phyloP scores from a whole-genome alignment of 768 basidiomycete genomes.

The Hypsizygus marmoreus region DNA sequence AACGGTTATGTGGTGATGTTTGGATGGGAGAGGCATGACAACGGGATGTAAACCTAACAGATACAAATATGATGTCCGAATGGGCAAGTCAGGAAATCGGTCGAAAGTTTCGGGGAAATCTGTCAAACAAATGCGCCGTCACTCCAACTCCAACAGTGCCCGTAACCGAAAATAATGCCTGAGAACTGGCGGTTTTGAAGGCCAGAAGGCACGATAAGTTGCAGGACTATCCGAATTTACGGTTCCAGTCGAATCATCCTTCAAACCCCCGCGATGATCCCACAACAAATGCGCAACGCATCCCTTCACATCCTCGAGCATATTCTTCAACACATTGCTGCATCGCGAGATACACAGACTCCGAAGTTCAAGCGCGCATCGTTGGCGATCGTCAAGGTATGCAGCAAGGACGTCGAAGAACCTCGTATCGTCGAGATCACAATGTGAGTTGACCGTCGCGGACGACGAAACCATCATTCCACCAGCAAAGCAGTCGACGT shows the following conservation, averaged over 20 bases:
- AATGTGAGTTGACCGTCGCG: conserved; percentile 32
- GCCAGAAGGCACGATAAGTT: conserved; percentile 30
- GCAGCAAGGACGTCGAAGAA: conserved; percentile 41
- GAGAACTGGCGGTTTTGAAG: conserved; percentile 8
- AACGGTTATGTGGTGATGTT: too few species aligned
- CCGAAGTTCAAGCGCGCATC: conserved; percentile 28
- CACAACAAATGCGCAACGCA: conserved; percentile 33
- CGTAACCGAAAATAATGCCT: conserved; percentile 37
- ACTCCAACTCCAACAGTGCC: conserved; percentile 31
- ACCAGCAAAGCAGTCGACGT: conserved; percentile 40
- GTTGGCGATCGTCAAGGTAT: conserved; percentile 30
- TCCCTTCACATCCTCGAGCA: conserved; percentile 26
- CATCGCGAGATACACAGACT: conserved; percentile 40
- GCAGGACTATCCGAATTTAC: conserved; percentile 22
- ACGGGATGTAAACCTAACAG: conserved; percentile 3
- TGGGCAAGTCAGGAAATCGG: not conserved
- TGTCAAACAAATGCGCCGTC: not conserved
- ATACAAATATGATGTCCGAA: conserved; percentile 6
- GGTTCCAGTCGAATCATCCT: conserved; percentile 24
- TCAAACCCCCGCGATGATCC: conserved; percentile 30
- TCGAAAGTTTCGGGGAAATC: not conserved
- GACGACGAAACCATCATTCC: conserved; percentile 39
- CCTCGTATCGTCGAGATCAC: conserved; percentile 41
- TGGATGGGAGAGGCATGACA: too few species aligned
- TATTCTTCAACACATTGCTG: conserved; percentile 25